A percentile compares a stretch with the other conserved stretches of the same genome.
phyloP scores from a whole-genome alignment of 495 filamentous ascomycete genomes.

The Talaromyces stipitatus region DNA sequence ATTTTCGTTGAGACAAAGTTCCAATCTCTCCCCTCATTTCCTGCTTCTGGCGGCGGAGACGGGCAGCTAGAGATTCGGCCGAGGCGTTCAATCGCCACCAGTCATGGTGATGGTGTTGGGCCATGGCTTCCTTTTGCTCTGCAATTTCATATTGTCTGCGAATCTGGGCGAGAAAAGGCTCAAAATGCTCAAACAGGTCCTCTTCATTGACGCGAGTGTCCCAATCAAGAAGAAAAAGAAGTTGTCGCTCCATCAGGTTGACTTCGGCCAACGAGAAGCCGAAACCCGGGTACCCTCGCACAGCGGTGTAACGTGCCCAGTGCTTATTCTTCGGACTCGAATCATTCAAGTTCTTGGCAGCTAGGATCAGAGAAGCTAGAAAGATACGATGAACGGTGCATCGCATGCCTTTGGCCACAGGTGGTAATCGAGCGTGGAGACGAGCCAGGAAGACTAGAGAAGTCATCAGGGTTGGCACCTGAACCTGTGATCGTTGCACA shows the following conservation, averaged over 20 bases:
- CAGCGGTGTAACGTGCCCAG: slow-evolving; percentile 85
- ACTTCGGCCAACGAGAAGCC: slow-evolving; percentile 92
- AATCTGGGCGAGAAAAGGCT: slow-evolving; percentile 82
- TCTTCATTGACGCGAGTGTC: slow-evolving; percentile 75
- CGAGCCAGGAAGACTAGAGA: slow-evolving; percentile 87
- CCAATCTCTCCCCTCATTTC: slow-evolving; percentile 23
- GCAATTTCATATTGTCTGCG: slow-evolving; percentile 38
- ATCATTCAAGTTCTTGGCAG: slow-evolving; percentile 75
- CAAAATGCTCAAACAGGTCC: slow-evolving; percentile 81
- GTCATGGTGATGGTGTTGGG: slow-evolving; percentile 34
- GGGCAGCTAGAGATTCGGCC: slow-evolving; percentile 32
- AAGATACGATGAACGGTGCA: slow-evolving; percentile 93
- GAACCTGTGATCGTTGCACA: slow-evolving; percentile 87
- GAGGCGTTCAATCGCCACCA: slow-evolving; percentile 35
- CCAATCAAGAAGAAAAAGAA: slow-evolving; percentile 90
- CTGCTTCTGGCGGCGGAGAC: slow-evolving; percentile 34
- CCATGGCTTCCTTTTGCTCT: slow-evolving; percentile 23
- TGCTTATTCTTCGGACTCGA: slow-evolving; percentile 99
- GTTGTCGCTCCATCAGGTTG: slow-evolving; percentile 97
- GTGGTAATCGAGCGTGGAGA: slow-evolving; percentile 73
- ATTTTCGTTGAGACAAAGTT: slow-evolving; percentile 8
- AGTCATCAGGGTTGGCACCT: slow-evolving; percentile 95
- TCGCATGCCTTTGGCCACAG: slow-evolving; percentile 92
- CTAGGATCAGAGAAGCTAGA: slow-evolving; percentile 70
- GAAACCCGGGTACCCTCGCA: slow-evolving; percentile 71